Base-by-base conservation (phyloP, 768 basidiomycete species). In the Clavaria fumosa region DNA sequence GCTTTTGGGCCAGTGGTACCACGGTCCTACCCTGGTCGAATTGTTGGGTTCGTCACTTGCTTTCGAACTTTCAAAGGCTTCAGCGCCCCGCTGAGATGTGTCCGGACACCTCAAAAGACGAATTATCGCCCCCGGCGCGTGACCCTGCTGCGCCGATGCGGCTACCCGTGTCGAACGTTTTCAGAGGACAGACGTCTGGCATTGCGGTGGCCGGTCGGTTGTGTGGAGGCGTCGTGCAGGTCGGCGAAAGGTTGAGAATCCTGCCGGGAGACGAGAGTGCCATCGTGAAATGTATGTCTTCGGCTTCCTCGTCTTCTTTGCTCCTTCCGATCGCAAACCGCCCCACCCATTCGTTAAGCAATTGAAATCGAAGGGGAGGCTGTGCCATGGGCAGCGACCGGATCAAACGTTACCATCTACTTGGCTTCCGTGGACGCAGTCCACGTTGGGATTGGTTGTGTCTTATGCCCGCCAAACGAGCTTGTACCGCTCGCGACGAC, bases 111-210 rank as follows among this genome's bases (percentile, higher is more conserved):
- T 4, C n/a, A 21, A 31, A 42, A 89, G 90, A 95, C 58, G 59
- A 67, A 41, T 57, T 95, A 28, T 81, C 84, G 41, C 84, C 89
- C 0, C 91, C 91, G 0, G 50, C 60, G 5, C 67, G 91, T 32
- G 79, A 89, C 37, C 75, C 91, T 33, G 63, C 67, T 3, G 66
- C 74, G 0, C 78, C 91, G 0, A 55, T 93, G 17, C 73, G 95
- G 24, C 66, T 96, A 31, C 95, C 95, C 0, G 72, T 97, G 15
- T 82, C 89, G 9, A 97, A 99, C 53, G 85, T 97, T 3, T 97
- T 93, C 67, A 91, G 79, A 55, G 82, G 84, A 3, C 78, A 80
- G 50, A 73, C 78, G 11, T 74, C 83, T 2, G 72, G 81, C 2
- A 73, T 72, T 4, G 82, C 76, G 0, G 74, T 96, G 0, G 71